Evolutionary conservation across 2,329 filamentous ascomycete species (phyloP), one percentile per base, ranked within the genome.

Genomic region (Pseudogymnoascus sp.): DNA sequence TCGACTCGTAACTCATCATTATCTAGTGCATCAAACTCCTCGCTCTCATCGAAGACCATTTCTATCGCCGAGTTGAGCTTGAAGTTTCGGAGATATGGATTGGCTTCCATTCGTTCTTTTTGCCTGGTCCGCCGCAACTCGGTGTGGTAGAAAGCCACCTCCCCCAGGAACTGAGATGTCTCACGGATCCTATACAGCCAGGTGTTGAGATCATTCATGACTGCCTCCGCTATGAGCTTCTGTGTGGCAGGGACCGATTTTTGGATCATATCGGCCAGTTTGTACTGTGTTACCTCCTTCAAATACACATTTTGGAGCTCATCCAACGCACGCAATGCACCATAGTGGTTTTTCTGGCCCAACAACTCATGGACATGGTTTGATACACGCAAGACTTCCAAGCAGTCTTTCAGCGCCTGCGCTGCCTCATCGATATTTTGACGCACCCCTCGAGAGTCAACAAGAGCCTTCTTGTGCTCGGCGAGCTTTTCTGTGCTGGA

Each of bases 241-340:
- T 96, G 92, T 1, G 92, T 97, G 3, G 90, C 87, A 1, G 94
- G 94, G 33, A 97, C 93, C 0, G 93, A 97, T 68, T 91, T 92
- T 74, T 97, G 93, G 66, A 99, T 97, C 78, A 96, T 85, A 71
- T 95, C 91, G 33, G 94, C 94, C 66, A 99, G 88, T 71, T 92
- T 93, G 75, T 97, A 95, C 67, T 97, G 91, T 1, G 91, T 95
- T 7, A 96, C 91, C 68, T 95, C 94, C 71, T 92, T 92, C 78
- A 99, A 83, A 72, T 97, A 91, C 67, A 99, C 92, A 74, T 96
- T 97, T 72, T 97, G 93, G 41, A 99, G 80, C 73, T 99, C 94
- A 70, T 97, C 94, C 55, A 99, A 80, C 3, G 93, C 93, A 68
- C 96, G 92, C 60, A 99, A 81, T 2, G 94, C 94, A 5, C 89